Evolutionary conservation across 2,329 filamentous ascomycete species (phyloP).

Genomic region (Nemania diffusa): DNA sequence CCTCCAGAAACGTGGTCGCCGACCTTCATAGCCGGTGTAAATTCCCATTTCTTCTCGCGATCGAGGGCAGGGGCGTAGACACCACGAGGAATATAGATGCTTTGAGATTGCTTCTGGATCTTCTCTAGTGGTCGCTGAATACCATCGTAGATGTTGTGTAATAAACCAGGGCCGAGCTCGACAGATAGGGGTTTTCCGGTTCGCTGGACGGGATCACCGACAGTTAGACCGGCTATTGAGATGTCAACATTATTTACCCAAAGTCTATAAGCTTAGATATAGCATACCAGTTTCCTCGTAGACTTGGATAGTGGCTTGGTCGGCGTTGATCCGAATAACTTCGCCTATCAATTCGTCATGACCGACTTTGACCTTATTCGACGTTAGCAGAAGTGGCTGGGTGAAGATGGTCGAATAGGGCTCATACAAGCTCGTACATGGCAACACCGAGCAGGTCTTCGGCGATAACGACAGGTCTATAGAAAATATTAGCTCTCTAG

Average conservation of each 20-base stretch:
- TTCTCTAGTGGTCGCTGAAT: constrained; percentile 93
- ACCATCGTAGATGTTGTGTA: constrained; percentile 99
- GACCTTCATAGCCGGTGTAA: constrained; percentile 89
- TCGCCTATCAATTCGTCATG: constrained; percentile 93
- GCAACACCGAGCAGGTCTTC: constrained; percentile 99
- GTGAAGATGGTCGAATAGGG: background rate
- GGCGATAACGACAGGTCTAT: constrained; percentile 90
- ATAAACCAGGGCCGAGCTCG: constrained; percentile 93
- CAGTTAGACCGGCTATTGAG: constrained; percentile 83
- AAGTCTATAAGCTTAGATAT: background rate
- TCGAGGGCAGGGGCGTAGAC: constrained; percentile 88
- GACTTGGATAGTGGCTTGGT: constrained; percentile 97
- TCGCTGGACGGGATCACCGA: constrained; percentile 90
- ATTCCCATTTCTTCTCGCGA: constrained; percentile 95
- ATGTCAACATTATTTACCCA: constrained; percentile 5
- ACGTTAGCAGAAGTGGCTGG: constrained; percentile 26
- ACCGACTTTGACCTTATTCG: constrained; percentile 82
- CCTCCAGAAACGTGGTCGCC: constrained; percentile 97
- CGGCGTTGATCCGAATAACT: constrained; percentile 95
- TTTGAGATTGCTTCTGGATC: constrained; percentile 80
- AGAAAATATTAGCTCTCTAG: constrained; percentile 48
- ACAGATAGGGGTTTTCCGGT: constrained; percentile 97
- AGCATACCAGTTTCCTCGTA: constrained; percentile 95
- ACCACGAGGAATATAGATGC: constrained; percentile 98
- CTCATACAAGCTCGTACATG: constrained; percentile 95